phyloP scores from a whole-genome alignment of 768 basidiomycete species.

The Termitomyces sp. region DNA sequence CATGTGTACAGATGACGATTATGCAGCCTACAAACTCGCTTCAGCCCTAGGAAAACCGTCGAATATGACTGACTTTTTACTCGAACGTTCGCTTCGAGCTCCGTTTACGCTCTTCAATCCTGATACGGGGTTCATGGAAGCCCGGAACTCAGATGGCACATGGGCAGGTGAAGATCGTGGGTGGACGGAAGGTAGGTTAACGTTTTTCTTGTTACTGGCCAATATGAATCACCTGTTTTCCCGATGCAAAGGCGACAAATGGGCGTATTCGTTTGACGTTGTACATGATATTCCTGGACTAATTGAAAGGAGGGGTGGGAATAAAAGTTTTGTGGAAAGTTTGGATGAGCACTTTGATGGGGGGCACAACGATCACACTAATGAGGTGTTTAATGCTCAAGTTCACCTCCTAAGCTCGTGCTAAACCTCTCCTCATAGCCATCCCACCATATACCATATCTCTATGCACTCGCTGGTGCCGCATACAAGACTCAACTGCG shows the following conservation, averaged over 20 bases:
- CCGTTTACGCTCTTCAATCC: conserved; percentile 67
- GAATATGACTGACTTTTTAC: conserved; percentile 43
- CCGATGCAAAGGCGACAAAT: conserved; percentile 33
- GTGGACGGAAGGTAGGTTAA: conserved; percentile 68
- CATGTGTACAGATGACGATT: conserved; percentile 60
- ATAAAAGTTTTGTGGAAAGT: conserved; percentile 55
- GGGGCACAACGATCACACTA: conserved; percentile 79
- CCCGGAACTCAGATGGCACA: conserved; percentile 56
- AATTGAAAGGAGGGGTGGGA: conserved; percentile 60
- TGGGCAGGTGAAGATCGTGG: conserved; percentile 72
- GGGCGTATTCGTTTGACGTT: conserved; percentile 74
- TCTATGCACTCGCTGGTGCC: conserved; percentile 69
- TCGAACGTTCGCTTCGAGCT: conserved; percentile 44
- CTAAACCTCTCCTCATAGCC: conserved; percentile 37
- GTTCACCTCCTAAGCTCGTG: neutral
- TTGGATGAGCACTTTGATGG: conserved; percentile 52
- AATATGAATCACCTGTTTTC: too few species aligned
- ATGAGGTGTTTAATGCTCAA: conserved; percentile 43
- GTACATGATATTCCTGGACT: conserved; percentile 64
- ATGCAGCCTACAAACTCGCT: conserved; percentile 62
- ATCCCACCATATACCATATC: conserved; percentile 82
- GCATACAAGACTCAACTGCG: conserved; percentile 66
- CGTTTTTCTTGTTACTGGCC: neutral
- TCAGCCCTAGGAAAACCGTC: conserved; percentile 41
- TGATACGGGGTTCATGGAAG: conserved; percentile 78